Conservation (phyloP, 1,284 basidiomycete genomes). For the Rhodotorula sp. region DNA sequence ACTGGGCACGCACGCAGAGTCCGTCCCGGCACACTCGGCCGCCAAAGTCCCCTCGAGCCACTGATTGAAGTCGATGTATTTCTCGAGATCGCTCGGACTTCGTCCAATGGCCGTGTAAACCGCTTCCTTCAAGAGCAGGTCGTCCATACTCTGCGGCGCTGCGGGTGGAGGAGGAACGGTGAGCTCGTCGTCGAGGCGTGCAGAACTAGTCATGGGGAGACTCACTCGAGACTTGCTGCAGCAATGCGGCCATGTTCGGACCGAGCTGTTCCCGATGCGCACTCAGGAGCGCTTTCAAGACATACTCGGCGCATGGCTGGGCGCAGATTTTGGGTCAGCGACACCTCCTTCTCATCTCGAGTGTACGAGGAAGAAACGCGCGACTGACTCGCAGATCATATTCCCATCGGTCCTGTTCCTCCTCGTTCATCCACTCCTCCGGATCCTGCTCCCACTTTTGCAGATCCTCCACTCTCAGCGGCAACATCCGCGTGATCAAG, state of each 20-base stretch:
- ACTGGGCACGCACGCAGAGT: slow-evolving; percentile 24
- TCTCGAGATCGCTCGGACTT: slow-evolving; percentile 26
- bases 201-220: background rate
- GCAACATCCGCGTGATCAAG: slow-evolving; percentile 36
- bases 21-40: slow-evolving; percentile 30
- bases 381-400: slow-evolving; percentile 41
- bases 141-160: slow-evolving; percentile 34
- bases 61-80: slow-evolving; percentile 26
- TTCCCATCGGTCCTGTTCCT: slow-evolving; percentile 43
- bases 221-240: slow-evolving; percentile 27
- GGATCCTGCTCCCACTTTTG: slow-evolving; percentile 43
- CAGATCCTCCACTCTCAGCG: slow-evolving; percentile 38
- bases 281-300: slow-evolving; percentile 33
- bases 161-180: background rate
- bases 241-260: slow-evolving; percentile 8
- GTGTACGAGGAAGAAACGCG: background rate
- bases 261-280: slow-evolving; percentile 35
- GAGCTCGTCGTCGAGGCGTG: background rate
- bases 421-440: slow-evolving; percentile 45
- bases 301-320: slow-evolving; percentile 41
- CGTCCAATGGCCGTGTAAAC: slow-evolving; percentile 44
- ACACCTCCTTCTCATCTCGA: too few relatives aligned
- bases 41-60: slow-evolving; percentile 36
- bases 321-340: background rate
- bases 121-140: slow-evolving; percentile 40